These are phyloP conservation scores for Recurvomyces mirabilis DNA, from an alignment of 495 filamentous ascomycete genomes.

Conservation along the genomic window DNA sequence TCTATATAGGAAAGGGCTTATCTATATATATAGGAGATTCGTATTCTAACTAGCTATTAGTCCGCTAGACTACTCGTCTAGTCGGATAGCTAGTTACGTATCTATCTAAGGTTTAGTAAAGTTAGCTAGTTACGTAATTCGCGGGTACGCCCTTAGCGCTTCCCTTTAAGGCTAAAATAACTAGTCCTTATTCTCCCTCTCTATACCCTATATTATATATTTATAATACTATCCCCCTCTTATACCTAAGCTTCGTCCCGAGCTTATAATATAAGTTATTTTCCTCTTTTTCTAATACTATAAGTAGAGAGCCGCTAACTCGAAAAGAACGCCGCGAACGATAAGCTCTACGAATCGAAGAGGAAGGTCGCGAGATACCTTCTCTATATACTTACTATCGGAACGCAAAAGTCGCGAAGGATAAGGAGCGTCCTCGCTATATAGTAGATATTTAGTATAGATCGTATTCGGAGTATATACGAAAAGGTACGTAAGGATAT, in stretches of 20 bases:
- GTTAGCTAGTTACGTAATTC: too few species aligned
- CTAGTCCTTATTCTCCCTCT: too few species aligned
- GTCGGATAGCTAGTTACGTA: too few species aligned
- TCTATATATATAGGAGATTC: too few species aligned
- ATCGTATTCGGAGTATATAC: neutral
- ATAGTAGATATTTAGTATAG: neutral
- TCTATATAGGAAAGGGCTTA: too few species aligned
- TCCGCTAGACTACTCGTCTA: too few species aligned
- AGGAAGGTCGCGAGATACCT: neutral
- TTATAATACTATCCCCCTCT: neutral
- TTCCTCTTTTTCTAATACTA: neutral
- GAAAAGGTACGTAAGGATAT: neutral
- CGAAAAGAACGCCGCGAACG: neutral
- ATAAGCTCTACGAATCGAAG: neutral
- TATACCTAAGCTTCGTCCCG: neutral
- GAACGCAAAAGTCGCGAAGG: neutral
- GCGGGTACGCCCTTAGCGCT: too few species aligned
- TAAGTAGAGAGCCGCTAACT: conserved; percentile 2
- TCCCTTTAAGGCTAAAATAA: too few species aligned
- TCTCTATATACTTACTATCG: neutral
- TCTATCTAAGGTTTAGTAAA: too few species aligned
- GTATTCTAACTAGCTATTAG: too few species aligned
- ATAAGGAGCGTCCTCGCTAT: neutral
- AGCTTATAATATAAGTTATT: neutral
- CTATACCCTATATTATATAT: neutral